Conservation (phyloP, 2,329 filamentous ascomycete genomes). For the Chrysosporium queenslandicum region DNA sequence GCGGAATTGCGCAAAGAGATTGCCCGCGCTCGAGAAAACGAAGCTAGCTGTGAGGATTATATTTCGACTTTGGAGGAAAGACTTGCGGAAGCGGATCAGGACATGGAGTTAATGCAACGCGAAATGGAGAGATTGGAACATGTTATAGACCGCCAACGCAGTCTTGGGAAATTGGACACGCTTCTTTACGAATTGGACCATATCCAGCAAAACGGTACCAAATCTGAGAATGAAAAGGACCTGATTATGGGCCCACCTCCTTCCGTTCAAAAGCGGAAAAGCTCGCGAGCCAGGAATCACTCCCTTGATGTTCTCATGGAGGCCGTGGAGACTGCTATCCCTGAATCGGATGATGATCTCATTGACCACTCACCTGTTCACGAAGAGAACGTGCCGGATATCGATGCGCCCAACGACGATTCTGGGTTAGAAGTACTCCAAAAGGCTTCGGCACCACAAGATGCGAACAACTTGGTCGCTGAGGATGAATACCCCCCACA, state of each 20-base stretch:
- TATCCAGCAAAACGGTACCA: constrained; percentile 52
- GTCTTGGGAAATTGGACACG: constrained; percentile 86
- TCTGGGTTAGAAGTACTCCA: constrained; percentile 31
- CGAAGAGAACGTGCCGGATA: constrained; percentile 11
- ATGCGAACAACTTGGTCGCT: constrained; percentile 20
- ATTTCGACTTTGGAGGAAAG: constrained; percentile 94
- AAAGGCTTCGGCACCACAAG: constrained; percentile 23
- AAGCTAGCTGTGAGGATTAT: constrained; percentile 85
- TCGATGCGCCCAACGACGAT: constrained; percentile 20
- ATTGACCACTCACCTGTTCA: constrained; percentile 25
- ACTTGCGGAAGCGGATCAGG: constrained; percentile 88
- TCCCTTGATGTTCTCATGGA: constrained; percentile 37
- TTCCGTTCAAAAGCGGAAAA: constrained; percentile 18
- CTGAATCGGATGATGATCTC: constrained; percentile 37
- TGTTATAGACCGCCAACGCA: constrained; percentile 88
- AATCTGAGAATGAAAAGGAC: constrained; percentile 26
- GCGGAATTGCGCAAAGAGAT: constrained; percentile 86
- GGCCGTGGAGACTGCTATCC: constrained; percentile 38
- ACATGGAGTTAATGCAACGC: constrained; percentile 91
- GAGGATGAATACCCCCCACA: constrained; percentile 43
- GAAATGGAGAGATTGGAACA: constrained; percentile 91
- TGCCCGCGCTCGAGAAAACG: constrained; percentile 74
- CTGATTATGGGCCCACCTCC: constrained; percentile 18
- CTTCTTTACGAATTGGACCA: constrained; percentile 80
- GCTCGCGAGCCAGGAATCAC: constrained; percentile 26